Base-by-base conservation (phyloP, 1,284 basidiomycete species). In the Marasmius oreades region DNA sequence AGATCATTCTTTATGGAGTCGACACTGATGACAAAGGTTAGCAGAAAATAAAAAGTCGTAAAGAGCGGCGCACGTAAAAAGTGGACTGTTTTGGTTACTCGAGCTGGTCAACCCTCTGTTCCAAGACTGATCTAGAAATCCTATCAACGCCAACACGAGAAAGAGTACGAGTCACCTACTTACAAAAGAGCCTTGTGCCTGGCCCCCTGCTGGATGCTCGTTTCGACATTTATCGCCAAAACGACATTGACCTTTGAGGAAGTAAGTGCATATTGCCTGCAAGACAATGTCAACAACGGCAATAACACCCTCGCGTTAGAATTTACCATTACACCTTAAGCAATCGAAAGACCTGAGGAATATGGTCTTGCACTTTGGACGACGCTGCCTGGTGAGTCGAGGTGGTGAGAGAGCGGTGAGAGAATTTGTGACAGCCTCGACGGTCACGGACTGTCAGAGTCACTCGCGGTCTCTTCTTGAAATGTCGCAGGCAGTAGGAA, bases 161-260 rank as follows among this genome's bases (percentile, higher is more conserved):
- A 47, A 56, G 36, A 45, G 10, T 22, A 22, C 37, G 28, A 42
- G 39, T 43, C 55, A 60, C 64, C 45, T 43, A 66, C 63, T 63
- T 34, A 65, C 56, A 55, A 70, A 73, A 36, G 52, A 61, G 31
- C 24, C 52, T 28, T 62, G 60, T 12, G 28, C 43, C 56, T 55
- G 47, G 16, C 39, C 23, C 22, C 23, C n/a, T 20, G 56, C 42
- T 47, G 83, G 80, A 65, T 91, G 89, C 59, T 90, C 86, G 63
- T 88, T 84, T 61, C 81, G 79, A 67, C 90, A 92, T 46, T 67
- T 72, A 53, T 76, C 70, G 2, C 90, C 90, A 63, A 86, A 92
- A 63, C 75, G 80, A 73, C 90, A 92, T 52, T 73, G 65, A 1
- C 89, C 90, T 23, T 82, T 81, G 51, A 88, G 68, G 64, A 79